Conservation (phyloP, 495 filamentous ascomycete species). For the Aspergillus diversus region DNA sequence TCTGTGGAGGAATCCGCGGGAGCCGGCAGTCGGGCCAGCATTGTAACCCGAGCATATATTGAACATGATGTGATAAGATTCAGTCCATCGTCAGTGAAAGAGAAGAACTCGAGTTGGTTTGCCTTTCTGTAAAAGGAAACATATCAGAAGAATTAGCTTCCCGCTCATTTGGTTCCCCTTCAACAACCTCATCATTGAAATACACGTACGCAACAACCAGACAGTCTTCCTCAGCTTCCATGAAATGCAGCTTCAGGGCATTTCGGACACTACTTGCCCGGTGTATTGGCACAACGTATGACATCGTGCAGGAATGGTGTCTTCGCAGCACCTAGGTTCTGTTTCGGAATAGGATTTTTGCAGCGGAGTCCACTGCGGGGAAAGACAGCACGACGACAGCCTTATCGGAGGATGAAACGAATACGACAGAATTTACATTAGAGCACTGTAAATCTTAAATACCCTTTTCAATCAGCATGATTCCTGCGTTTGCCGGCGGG, state of each 20-base stretch:
- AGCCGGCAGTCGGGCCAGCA: constrained; percentile 76
- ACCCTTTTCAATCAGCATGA: too few relatives aligned
- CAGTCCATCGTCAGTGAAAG: constrained; percentile 60
- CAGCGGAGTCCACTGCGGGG: constrained; percentile 14
- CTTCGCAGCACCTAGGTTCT: not conserved
- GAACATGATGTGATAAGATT: constrained; percentile 62
- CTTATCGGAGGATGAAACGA: constrained; percentile 7
- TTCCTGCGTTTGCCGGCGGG: not conserved
- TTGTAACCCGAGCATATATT: constrained; percentile 82
- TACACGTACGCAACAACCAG: constrained; percentile 83
- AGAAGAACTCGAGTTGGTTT: constrained; percentile 90
- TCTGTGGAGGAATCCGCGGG: constrained; percentile 75
- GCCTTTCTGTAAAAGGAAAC: constrained; percentile 65
- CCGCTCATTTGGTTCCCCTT: not conserved
- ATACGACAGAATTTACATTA: not conserved
- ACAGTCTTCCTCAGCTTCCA: constrained; percentile 73
- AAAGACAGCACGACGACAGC: constrained; percentile 4
- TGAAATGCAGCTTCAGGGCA: constrained; percentile 78
- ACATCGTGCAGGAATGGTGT: constrained; percentile 61
- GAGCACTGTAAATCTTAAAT: not conserved
- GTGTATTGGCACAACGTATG: constrained; percentile 94
- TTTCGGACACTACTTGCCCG: constrained; percentile 85
- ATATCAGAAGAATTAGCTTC: constrained; percentile 17
- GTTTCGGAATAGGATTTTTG: constrained; percentile 2
- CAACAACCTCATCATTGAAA: not conserved